phyloP scores from a whole-genome alignment of 768 basidiomycete species.

The Tephrocybe sp. region DNA sequence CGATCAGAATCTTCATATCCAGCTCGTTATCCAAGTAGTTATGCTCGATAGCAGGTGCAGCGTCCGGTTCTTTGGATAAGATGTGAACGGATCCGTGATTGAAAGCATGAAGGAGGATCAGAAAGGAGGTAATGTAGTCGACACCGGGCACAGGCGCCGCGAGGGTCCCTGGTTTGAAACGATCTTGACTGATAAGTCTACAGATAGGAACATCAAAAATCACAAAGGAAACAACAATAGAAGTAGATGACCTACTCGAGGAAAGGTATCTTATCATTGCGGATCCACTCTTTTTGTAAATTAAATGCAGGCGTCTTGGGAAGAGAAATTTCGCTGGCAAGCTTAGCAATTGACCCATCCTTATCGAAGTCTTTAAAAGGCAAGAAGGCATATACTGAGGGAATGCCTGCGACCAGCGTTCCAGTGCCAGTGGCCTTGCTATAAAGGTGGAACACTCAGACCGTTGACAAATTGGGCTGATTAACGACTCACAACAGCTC shows the following conservation, averaged over 20 bases:
- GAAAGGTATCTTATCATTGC: conserved; percentile 1
- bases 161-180: not conserved
- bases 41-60: conserved; percentile 17
- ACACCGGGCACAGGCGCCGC: conserved; percentile 17
- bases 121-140: conserved; percentile 18
- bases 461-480: not conserved
- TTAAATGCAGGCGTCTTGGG: not conserved
- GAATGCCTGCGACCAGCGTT: not conserved
- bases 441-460: not conserved
- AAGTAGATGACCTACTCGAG: conserved; percentile 1
- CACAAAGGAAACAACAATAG: not conserved
- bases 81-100: conserved; percentile 38
- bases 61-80: conserved; percentile 17
- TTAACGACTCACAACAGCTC: not conserved
- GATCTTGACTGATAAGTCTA: not conserved
- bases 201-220: not conserved
- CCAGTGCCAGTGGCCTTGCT: conserved; percentile 1
- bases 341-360: not conserved
- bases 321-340: not conserved
- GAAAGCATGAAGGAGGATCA: conserved; percentile 32
- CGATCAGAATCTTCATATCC: conserved; percentile 24
- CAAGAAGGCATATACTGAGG: not conserved
- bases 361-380: conserved; percentile 1
- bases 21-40: conserved; percentile 14
- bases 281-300: conserved; percentile 1